A percentile compares a stretch with the other conserved stretches of the same genome.
phyloP scores from a whole-genome alignment of 768 basidiomycete species.

The Russula brevipes region DNA sequence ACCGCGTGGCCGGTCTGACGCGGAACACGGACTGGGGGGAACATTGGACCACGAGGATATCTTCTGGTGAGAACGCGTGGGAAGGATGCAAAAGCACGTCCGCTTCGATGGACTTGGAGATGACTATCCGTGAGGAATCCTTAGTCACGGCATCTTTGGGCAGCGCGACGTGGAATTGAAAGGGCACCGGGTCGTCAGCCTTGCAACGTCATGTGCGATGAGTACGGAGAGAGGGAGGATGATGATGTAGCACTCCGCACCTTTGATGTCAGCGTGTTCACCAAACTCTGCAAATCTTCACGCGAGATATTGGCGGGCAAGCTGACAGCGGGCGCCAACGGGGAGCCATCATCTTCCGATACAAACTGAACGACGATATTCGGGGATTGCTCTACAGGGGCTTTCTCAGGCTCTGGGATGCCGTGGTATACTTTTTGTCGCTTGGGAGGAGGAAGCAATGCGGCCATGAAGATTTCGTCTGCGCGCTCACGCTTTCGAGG shows the following conservation, averaged over 20 bases:
- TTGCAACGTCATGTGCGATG: slow-evolving; percentile 29
- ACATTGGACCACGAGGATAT: slow-evolving; percentile 81
- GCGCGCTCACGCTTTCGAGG: neutral
- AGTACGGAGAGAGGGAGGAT: slow-evolving; percentile 5
- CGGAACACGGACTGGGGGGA: slow-evolving; percentile 94
- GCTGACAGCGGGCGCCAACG: slow-evolving; percentile 83
- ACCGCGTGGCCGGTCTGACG: slow-evolving; percentile 89
- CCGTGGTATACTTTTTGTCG: slow-evolving; percentile 80
- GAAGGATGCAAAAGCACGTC: slow-evolving; percentile 76
- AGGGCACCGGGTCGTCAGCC: slow-evolving; percentile 89
- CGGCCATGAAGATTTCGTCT: slow-evolving; percentile 53
- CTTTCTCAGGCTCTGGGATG: slow-evolving; percentile 56
- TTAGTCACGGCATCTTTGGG: slow-evolving; percentile 48
- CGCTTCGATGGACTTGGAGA: slow-evolving; percentile 75
- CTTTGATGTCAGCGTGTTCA: slow-evolving; percentile 78
- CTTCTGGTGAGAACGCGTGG: slow-evolving; percentile 74
- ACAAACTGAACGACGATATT: slow-evolving; percentile 90
- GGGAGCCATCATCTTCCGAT: slow-evolving; percentile 75
- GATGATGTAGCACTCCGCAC: slow-evolving; percentile 38
- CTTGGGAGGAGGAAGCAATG: slow-evolving; percentile 83
- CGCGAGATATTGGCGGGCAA: slow-evolving; percentile 82
- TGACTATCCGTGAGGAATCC: slow-evolving; percentile 67
- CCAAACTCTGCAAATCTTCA: slow-evolving; percentile 79
- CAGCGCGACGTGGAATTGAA: slow-evolving; percentile 79
- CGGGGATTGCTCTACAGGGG: slow-evolving; percentile 44